Evolutionary conservation across 2,329 filamentous ascomycete species (phyloP), one percentile per base, ranked within the genome.

Genomic region (Plectosphaerella plurivora): DNA sequence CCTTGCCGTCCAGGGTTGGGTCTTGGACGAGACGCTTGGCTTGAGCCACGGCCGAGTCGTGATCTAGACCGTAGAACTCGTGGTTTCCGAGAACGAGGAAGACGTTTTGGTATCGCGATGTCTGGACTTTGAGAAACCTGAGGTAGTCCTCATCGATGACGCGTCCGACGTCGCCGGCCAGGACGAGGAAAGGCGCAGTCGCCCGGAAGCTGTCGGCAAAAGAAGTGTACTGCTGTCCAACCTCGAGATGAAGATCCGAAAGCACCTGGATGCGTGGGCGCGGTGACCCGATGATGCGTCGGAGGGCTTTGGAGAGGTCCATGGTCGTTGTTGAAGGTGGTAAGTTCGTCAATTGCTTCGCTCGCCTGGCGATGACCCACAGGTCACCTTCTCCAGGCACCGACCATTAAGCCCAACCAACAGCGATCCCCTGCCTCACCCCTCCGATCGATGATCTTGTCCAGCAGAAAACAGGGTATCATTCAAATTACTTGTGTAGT

Each of bases 81-180:
- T 81, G 77, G 59, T 81, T 81, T 0, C 77, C 79, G 3, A 81
- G 67, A 0, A 81, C 68, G 2, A 79, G 61, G 49, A 79, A 73
- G 3, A 81, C 71, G 4, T 63, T 65, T 8, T 73, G 61, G 56
- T 72, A 81, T 3, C 67, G 65, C 16, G 61, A 55, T n/a, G 67
- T 68, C 52, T 77, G 75, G 4, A 57, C 57, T 10, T 62, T 55
- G 20, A 81, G 66, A 55, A 81, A 80, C 5, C 53, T 53, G 4
- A 71, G 65, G 60, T 77, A 78, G 2, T 53, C 60, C 4, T 74
- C 69, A 56, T 79, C 71, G 50, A 68, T 60, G 5, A 82, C 68
- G 3, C 72, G 69, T 3, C 79, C 79, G 24, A 81, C 72, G 53
- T 81, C 77, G 14, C 79, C 77, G 2, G 67, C 73, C 0, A 81